Conservation (phyloP, 208 protist species). For the Wallacemonas collosoma region DNA sequence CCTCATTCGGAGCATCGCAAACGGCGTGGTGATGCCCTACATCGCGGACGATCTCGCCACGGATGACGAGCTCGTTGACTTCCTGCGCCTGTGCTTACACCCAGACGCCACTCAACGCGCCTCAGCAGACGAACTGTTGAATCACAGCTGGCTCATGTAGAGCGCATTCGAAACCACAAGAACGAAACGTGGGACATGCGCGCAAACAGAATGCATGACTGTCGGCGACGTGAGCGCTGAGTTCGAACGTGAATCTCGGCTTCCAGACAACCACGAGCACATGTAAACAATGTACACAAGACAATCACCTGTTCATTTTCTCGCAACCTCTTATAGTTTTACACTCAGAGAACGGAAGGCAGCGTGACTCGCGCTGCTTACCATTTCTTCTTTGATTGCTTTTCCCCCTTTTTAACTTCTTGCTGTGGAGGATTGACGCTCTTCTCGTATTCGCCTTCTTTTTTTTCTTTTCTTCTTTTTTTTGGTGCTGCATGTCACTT, state of each 20-base stretch:
- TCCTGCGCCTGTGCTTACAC: slow-evolving; percentile 41
- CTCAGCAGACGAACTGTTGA: slow-evolving; percentile 39
- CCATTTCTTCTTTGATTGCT: no score
- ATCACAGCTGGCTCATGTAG: slow-evolving; percentile 58
- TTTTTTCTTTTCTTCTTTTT: neutral
- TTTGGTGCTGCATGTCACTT: neutral
- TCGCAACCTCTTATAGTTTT: no score
- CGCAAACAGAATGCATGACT: neutral
- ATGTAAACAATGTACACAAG: no score
- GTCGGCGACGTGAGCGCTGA: neutral
- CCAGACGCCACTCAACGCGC: slow-evolving; percentile 41
- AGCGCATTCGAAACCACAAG: neutral
- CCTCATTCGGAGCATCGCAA: slow-evolving; percentile 38
- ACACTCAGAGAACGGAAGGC: no score
- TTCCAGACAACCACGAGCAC: no score
- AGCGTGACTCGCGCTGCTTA: no score
- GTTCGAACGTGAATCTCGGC: no score
- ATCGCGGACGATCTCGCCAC: slow-evolving; percentile 40
- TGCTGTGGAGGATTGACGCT: neutral
- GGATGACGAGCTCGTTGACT: slow-evolving; percentile 43
- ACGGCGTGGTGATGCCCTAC: slow-evolving; percentile 33
- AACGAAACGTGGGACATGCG: neutral
- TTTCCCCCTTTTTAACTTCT: no score
- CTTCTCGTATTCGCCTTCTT: neutral
- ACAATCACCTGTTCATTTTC: no score